Percentiles rank a stretch among this genome's conserved stretches.
phyloP scores from a whole-genome alignment of 768 basidiomycete genomes.

The Calocera viscosa region DNA sequence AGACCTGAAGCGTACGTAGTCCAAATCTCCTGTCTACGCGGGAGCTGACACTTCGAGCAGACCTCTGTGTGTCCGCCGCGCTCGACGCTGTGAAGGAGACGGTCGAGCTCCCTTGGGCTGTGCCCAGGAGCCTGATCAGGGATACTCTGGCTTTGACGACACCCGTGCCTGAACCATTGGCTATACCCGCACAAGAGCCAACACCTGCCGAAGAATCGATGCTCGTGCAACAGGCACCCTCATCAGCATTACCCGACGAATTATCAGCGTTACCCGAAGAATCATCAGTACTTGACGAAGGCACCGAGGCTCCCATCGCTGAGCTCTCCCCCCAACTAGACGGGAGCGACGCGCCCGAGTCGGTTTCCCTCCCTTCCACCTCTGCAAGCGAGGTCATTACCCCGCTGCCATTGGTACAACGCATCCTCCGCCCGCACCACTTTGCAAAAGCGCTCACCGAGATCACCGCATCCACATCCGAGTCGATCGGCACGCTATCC shows the following conservation, averaged over 20 bases:
- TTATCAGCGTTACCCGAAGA: background rate
- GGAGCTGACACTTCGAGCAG: conserved; percentile 31
- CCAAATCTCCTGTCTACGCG: background rate
- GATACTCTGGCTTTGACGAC: background rate
- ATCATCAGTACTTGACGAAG: background rate
- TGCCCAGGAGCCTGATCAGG: conserved; percentile 12
- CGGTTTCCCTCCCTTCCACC: conserved; percentile 2
- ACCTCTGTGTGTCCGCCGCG: conserved; percentile 85
- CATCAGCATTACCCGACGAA: background rate
- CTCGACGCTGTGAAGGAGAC: conserved; percentile 82
- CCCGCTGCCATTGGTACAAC: conserved; percentile 18
- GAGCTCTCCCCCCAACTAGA: background rate
- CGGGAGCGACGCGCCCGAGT: background rate
- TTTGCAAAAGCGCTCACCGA: conserved; percentile 78
- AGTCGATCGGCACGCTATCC: conserved; percentile 58
- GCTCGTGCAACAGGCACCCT: too few relatives aligned
- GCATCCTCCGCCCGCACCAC: conserved; percentile 45
- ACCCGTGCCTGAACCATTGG: conserved; percentile 7
- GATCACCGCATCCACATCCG: conserved; percentile 81
- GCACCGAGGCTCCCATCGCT: background rate
- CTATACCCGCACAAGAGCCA: background rate
- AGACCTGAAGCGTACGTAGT: conserved; percentile 73
- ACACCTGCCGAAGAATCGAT: too few relatives aligned
- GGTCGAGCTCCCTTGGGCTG: conserved; percentile 65
- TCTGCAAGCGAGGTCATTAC: background rate